These are phyloP conservation scores for Coffea canephora DNA, from an alignment of 257 asterid species.

Conservation along the genomic window DNA sequence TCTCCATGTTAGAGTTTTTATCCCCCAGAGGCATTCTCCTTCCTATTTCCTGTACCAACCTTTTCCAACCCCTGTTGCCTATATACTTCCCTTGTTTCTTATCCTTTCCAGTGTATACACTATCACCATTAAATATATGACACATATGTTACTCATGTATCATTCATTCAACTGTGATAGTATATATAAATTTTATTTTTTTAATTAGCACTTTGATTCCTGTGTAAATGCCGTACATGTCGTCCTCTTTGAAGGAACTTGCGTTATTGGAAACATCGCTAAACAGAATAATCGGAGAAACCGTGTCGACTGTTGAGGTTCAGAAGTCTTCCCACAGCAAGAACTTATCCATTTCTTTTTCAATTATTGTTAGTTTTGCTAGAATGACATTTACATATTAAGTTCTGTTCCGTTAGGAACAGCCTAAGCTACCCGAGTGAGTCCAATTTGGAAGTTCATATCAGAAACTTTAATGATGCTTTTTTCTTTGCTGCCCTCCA, in stretches of 20 bases:
- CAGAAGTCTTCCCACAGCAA: background rate
- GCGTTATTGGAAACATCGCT: background rate
- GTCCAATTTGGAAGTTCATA: background rate
- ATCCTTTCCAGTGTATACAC: too few relatives aligned
- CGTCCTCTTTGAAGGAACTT: background rate
- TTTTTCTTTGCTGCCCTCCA: background rate
- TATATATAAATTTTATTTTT: too few relatives aligned
- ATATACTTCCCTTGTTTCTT: too few relatives aligned
- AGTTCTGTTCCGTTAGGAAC: background rate
- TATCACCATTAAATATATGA: too few relatives aligned
- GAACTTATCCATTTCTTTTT: background rate
- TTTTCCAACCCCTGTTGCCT: too few relatives aligned
- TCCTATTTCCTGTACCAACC: too few relatives aligned
- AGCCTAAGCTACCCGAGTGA: background rate
- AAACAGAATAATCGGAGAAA: background rate
- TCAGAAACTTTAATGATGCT: background rate
- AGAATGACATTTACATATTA: too few relatives aligned
- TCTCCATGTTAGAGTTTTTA: too few relatives aligned
- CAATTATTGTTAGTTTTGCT: background rate
- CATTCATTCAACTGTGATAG: too few relatives aligned
- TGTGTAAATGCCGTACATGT: background rate
- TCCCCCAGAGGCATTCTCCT: too few relatives aligned
- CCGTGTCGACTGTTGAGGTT: background rate
- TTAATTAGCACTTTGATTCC: background rate
- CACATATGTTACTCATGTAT: too few relatives aligned